Evolutionary conservation across 2,329 filamentous ascomycete genomes (phyloP).

Genomic region (Sclerotiophoma versabilis): DNA sequence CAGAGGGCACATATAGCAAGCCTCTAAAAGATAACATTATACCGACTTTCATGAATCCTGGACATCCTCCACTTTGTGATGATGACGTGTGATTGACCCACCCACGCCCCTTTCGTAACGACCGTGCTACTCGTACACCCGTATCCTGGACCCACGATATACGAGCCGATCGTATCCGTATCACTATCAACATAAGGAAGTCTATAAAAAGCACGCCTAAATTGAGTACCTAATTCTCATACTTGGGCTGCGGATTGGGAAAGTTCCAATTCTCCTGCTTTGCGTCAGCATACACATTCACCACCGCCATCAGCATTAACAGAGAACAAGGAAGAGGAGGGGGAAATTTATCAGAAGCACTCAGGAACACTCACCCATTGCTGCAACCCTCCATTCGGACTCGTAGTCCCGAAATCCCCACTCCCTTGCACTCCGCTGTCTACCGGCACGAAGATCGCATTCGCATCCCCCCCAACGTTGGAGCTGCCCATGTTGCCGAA

Average conservation of each 20-base stretch:
- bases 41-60: background rate
- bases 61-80: background rate
- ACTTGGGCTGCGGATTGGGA: conserved; percentile 27
- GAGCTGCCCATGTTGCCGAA: conserved; percentile 8
- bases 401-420: conserved; percentile 33
- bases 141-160: conserved; percentile 4
- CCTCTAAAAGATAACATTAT: conserved; percentile 3
- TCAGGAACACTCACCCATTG: conserved; percentile 41
- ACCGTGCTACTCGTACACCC: conserved; percentile 1
- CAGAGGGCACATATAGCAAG: conserved; percentile 5
- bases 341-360: no score
- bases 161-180: conserved; percentile 8
- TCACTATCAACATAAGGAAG: background rate
- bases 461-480: conserved; percentile 26
- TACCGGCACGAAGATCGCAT: conserved; percentile 48
- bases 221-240: conserved; percentile 18
- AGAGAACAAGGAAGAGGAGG: background rate
- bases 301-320: no score
- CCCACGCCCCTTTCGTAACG: background rate
- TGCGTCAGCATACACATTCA: background rate
- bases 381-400: conserved; percentile 37
- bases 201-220: conserved; percentile 8
- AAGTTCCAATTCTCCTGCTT: conserved; percentile 41
- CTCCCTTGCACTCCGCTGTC: conserved; percentile 26
- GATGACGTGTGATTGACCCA: background rate